Conservation (phyloP, 371 early-diverging fungal genomes). For the Coemansia sp. region DNA sequence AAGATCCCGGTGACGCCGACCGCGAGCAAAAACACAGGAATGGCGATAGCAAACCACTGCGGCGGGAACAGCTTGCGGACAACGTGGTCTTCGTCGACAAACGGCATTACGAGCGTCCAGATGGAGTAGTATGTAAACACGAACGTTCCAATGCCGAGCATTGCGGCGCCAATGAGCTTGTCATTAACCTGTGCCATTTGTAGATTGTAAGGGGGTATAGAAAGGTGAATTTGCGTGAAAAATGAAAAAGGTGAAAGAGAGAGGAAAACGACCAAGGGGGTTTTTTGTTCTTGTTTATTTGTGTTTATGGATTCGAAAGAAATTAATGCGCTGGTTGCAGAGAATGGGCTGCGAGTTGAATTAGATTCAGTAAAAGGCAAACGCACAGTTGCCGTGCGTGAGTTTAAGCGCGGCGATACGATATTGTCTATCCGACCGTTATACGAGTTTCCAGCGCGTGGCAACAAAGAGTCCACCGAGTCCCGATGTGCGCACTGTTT, state of each 20-base stretch:
- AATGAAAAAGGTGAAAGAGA: slow-evolving; percentile 1
- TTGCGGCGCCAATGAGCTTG: slow-evolving; percentile 74
- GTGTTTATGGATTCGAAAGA: slow-evolving; percentile 2
- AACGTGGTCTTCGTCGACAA: slow-evolving; percentile 81
- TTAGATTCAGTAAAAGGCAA: slow-evolving; percentile 11
- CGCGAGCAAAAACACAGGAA: slow-evolving; percentile 80
- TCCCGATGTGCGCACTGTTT: slow-evolving; percentile 34
- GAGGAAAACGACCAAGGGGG: neutral
- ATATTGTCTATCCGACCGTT: slow-evolving; percentile 29
- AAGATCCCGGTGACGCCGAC: slow-evolving; percentile 72
- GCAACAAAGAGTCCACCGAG: neutral
- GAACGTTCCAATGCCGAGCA: slow-evolving; percentile 65
- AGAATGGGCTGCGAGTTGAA: slow-evolving; percentile 24
- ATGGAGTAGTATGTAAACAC: slow-evolving; percentile 86
- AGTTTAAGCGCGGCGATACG: slow-evolving; percentile 19
- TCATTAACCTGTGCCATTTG: slow-evolving; percentile 60
- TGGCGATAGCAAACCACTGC: slow-evolving; percentile 79
- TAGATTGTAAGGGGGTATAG: neutral
- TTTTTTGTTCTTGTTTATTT: neutral
- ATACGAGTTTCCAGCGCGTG: slow-evolving; percentile 21
- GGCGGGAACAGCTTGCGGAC: slow-evolving; percentile 79
- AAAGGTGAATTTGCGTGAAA: neutral
- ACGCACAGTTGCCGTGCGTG: neutral
- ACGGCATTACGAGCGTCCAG: slow-evolving; percentile 92
- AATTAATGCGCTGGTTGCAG: slow-evolving; percentile 12